phyloP scores from a whole-genome alignment of 2,329 filamentous ascomycete species.

The Fusarium sambucinum region DNA sequence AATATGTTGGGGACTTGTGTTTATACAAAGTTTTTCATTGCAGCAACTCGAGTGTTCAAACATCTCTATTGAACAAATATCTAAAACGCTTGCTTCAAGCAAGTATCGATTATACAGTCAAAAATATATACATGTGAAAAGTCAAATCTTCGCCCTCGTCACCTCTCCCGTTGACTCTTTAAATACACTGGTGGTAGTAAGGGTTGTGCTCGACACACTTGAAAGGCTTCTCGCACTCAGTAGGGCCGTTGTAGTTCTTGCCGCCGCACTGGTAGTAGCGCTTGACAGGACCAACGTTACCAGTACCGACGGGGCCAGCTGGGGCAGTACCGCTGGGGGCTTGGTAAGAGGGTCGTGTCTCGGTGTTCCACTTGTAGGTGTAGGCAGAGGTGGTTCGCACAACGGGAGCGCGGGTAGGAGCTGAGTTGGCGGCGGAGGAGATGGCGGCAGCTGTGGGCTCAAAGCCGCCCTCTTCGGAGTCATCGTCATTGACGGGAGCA shows the following conservation, averaged over 20 bases:
- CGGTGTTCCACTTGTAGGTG: slow-evolving; percentile 40
- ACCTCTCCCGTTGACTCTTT: too few species aligned
- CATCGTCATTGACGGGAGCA: slow-evolving; percentile 8
- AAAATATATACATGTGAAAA: slow-evolving; percentile 41
- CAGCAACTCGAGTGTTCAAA: not conserved
- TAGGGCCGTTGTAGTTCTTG: slow-evolving; percentile 35
- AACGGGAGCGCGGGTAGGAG: slow-evolving; percentile 31
- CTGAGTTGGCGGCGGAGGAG: not conserved
- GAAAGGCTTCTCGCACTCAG: slow-evolving; percentile 40
- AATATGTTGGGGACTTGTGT: not conserved
- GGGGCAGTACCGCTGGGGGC: slow-evolving; percentile 30
- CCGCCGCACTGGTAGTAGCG: slow-evolving; percentile 44
- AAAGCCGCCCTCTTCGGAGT: slow-evolving; percentile 12
- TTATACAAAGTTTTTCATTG: not conserved
- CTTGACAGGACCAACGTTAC: slow-evolving; percentile 16
- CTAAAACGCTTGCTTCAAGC: slow-evolving; percentile 33
- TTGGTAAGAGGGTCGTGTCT: slow-evolving; percentile 20
- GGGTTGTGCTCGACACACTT: slow-evolving; percentile 36
- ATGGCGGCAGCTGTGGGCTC: slow-evolving; percentile 7
- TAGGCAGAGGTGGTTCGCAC: slow-evolving; percentile 39
- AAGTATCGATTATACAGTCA: slow-evolving; percentile 27
- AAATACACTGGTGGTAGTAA: slow-evolving; percentile 42
- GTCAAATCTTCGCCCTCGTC: not conserved
- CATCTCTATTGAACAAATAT: not conserved
- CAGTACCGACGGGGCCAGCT: slow-evolving; percentile 26